These are phyloP conservation scores for Santalum album DNA, from an alignment of 164 flowering plant species.

Conservation along the genomic window DNA sequence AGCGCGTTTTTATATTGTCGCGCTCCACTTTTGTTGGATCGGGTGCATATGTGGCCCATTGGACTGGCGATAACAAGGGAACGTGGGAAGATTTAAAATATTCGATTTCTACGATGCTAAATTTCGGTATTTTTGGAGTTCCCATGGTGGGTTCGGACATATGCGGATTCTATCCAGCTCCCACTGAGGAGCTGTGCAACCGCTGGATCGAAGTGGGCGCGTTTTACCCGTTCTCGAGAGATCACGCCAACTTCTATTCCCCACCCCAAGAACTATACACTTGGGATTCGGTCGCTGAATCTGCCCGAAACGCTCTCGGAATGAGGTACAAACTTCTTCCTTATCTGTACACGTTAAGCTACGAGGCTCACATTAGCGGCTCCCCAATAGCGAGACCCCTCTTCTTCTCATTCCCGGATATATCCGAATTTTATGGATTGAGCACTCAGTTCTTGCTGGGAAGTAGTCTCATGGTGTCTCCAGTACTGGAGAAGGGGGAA, in stretches of 20 bases:
- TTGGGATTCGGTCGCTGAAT: constrained; percentile 67
- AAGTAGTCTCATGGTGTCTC: constrained; percentile 65
- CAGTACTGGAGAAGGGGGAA: constrained; percentile 43
- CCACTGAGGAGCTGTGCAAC: constrained; percentile 82
- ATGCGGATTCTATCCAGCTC: constrained; percentile 77
- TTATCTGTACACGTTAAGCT: constrained; percentile 69
- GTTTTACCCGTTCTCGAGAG: constrained; percentile 85
- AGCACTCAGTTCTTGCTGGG: constrained; percentile 83
- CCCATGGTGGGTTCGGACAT: constrained; percentile 95
- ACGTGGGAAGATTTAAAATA: constrained; percentile 64
- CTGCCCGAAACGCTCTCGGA: constrained; percentile 77
- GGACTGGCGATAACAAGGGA: constrained; percentile 91
- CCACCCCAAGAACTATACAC: constrained; percentile 79
- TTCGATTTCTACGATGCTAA: constrained; percentile 73
- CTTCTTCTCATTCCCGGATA: constrained; percentile 70
- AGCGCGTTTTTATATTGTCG: constrained; percentile 72
- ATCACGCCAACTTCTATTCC: constrained; percentile 64
- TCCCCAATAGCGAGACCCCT: constrained; percentile 82
- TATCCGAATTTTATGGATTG: constrained; percentile 33
- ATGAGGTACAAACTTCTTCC: constrained; percentile 76
- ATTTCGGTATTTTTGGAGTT: constrained; percentile 76
- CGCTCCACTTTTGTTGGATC: constrained; percentile 90
- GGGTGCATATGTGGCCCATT: constrained; percentile 83
- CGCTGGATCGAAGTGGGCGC: constrained; percentile 93
- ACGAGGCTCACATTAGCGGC: constrained; percentile 64